These are phyloP conservation scores for Gossypium schwendimanii DNA, from an alignment of 441 rosid genomes.

Conservation along the genomic window DNA sequence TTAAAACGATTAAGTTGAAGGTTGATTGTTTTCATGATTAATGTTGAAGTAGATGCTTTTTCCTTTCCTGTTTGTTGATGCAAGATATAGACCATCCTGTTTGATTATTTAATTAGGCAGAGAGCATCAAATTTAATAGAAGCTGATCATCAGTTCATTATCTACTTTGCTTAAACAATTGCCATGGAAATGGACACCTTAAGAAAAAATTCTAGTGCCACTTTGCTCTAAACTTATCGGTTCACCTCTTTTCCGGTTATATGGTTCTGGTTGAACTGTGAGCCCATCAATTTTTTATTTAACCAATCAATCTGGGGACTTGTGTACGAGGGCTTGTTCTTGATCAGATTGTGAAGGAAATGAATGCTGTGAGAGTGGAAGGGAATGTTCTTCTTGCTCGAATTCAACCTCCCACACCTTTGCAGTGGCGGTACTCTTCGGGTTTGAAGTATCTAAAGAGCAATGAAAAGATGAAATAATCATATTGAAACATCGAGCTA, in stretches of 20 bases:
- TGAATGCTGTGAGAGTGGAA: constrained; percentile 55
- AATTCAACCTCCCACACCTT: constrained; percentile 41
- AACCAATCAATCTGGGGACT: constrained; percentile 15
- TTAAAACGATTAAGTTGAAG: not conserved
- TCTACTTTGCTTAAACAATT: too few relatives aligned
- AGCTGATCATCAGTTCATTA: too few relatives aligned
- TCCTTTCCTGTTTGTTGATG: too few relatives aligned
- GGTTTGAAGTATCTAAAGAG: constrained; percentile 30
- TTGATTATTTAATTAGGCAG: too few relatives aligned
- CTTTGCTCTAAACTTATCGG: too few relatives aligned
- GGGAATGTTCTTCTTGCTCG: constrained; percentile 69
- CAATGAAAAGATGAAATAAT: not conserved
- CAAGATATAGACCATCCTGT: too few relatives aligned
- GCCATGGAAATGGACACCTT: too few relatives aligned
- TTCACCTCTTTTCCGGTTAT: too few relatives aligned
- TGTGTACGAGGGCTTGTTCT: constrained; percentile 40
- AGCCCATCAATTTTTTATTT: too few relatives aligned
- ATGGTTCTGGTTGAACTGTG: too few relatives aligned
- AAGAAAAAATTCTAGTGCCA: too few relatives aligned
- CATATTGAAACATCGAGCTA: not conserved
- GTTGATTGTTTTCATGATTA: not conserved
- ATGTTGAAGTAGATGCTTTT: not conserved
- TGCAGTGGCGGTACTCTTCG: constrained; percentile 26
- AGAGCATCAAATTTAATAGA: too few relatives aligned
- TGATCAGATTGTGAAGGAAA: constrained; percentile 71